These are phyloP conservation scores for Penicillium subrubescens DNA, from an alignment of 495 filamentous ascomycete species.

Conservation along the genomic window DNA sequence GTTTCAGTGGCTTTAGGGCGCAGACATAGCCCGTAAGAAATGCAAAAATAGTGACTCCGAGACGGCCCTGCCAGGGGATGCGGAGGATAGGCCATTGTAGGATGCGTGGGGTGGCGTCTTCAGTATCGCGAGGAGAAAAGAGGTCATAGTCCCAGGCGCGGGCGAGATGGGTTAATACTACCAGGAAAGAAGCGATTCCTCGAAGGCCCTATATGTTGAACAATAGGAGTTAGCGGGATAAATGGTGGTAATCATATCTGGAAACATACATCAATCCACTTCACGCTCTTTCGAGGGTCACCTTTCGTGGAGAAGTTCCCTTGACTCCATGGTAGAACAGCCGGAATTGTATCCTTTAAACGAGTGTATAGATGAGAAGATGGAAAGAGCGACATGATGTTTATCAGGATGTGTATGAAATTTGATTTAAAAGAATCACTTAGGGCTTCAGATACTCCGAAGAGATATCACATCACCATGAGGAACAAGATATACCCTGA, in stretches of 20 bases:
- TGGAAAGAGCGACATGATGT: constrained; percentile 28
- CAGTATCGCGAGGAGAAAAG: constrained; percentile 55
- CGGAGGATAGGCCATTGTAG: constrained; percentile 65
- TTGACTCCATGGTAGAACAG: constrained; percentile 35
- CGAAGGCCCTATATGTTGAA: constrained; percentile 60
- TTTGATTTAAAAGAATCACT: constrained; percentile 2
- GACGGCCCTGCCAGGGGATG: constrained; percentile 64
- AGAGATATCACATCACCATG: background rate
- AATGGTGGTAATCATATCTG: background rate
- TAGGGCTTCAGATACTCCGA: background rate
- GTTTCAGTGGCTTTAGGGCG: constrained; percentile 65
- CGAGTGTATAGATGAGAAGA: constrained; percentile 35
- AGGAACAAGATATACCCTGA: background rate
- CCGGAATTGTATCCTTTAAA: constrained; percentile 31
- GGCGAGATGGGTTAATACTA: constrained; percentile 67
- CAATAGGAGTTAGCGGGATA: background rate
- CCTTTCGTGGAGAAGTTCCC: constrained; percentile 34
- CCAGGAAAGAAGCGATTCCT: constrained; percentile 66
- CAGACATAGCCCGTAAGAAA: constrained; percentile 72
- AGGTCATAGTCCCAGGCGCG: constrained; percentile 62
- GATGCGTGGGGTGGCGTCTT: constrained; percentile 49
- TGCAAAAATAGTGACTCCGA: constrained; percentile 68
- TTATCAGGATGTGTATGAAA: background rate
- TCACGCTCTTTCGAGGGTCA: constrained; percentile 60
- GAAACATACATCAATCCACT: constrained; percentile 69